A percentile compares a stretch with the other conserved stretches of the same genome.
Evolutionary conservation across 1,284 basidiomycete genomes (phyloP).

Genomic region (Cerrena zonata): DNA sequence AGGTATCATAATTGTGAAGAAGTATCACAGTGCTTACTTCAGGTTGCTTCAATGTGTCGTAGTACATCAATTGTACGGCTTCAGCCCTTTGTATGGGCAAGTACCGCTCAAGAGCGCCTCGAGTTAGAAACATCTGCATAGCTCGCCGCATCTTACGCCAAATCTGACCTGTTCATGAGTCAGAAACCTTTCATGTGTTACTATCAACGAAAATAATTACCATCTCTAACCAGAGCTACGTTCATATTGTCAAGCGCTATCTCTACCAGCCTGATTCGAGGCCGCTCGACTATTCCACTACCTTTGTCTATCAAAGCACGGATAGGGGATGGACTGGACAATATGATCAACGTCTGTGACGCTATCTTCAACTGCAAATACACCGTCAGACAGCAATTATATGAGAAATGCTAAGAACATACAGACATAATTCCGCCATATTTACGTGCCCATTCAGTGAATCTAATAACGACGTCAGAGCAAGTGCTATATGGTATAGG

Average conservation of each 20-base stretch:
- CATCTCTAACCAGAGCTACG: conserved; percentile 8
- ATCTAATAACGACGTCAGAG: conserved; percentile 1
- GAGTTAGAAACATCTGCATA: conserved; percentile 24
- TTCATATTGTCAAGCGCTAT: neutral
- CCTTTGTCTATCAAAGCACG: conserved; percentile 20
- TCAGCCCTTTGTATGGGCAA: conserved; percentile 28
- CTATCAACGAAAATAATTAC: neutral
- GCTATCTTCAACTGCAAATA: conserved; percentile 13
- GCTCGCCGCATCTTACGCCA: conserved; percentile 30
- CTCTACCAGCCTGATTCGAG: neutral
- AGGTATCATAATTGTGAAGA: neutral
- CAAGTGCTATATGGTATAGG: neutral
- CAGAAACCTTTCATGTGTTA: neutral
- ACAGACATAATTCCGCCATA: conserved; percentile 7
- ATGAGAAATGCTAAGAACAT: neutral
- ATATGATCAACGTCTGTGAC: conserved; percentile 25
- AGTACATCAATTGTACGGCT: conserved; percentile 29
- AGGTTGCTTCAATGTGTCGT: conserved; percentile 27
- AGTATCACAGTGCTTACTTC: conserved; percentile 16
- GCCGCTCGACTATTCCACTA: conserved; percentile 14
- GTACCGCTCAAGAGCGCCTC: conserved; percentile 19
- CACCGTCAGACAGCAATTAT: neutral
- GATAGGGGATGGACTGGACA: conserved; percentile 20
- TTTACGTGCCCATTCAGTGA: conserved; percentile 4
- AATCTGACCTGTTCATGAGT: conserved; percentile 13